Evolutionary conservation across 1,284 basidiomycete species (phyloP).

Genomic region (Fomitopsis palustris): DNA sequence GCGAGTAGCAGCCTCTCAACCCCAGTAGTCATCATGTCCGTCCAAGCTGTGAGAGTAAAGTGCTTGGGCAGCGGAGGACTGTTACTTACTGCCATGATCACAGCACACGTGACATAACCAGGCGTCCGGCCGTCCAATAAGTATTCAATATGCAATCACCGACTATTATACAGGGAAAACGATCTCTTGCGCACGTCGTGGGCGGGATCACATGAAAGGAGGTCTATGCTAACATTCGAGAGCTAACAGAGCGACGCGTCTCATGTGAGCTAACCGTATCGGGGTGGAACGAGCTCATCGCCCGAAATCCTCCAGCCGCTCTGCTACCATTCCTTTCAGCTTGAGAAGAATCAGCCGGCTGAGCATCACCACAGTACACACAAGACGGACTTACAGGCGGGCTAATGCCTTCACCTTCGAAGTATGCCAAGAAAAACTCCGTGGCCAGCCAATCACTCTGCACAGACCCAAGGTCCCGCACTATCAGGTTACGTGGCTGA

Average conservation of each 20-base stretch:
- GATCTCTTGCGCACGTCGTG: too few relatives aligned
- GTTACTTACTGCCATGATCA: not conserved
- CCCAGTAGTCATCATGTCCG: not conserved
- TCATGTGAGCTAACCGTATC: too few relatives aligned
- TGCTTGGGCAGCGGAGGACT: not conserved
- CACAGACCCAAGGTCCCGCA: constrained; percentile 68
- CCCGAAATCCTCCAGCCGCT: constrained; percentile 17
- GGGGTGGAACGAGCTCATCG: not conserved
- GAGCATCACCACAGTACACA: not conserved
- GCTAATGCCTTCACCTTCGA: constrained; percentile 66
- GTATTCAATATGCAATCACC: too few relatives aligned
- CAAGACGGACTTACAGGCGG: constrained; percentile 51
- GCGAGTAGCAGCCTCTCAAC: not conserved
- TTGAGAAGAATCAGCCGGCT: constrained; percentile 7
- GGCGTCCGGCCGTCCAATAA: too few relatives aligned
- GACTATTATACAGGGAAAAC: too few relatives aligned
- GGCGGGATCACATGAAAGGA: too few relatives aligned
- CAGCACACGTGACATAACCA: not conserved
- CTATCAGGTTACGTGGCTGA: constrained; percentile 53
- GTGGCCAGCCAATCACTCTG: constrained; percentile 72
- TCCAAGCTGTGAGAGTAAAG: not conserved
- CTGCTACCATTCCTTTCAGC: constrained; percentile 28
- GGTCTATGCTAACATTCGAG: not conserved
- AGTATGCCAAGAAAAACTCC: constrained; percentile 72
- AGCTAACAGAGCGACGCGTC: too few relatives aligned